Evolutionary conservation across 2,329 filamentous ascomycete species (phyloP), one percentile per base, ranked within the genome.

Genomic region (Lachnellula cervina): DNA sequence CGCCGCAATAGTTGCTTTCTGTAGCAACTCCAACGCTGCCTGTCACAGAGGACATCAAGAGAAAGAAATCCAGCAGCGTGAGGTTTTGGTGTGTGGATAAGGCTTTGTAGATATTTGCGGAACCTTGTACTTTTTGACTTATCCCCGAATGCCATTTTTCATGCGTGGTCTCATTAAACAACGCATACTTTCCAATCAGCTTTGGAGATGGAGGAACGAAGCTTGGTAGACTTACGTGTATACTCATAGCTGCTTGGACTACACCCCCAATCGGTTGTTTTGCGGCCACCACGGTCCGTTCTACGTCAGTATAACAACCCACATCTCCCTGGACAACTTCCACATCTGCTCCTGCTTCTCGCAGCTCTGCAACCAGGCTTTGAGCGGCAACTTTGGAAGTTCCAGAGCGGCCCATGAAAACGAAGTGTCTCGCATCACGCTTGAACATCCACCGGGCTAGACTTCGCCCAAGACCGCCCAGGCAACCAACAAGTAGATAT

Each of bases 401-500:
- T 8, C 51, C 64, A 21, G 59, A 67, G 23, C 67, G 64, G 14
- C 70, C 73, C 1, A 72, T 62, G 28, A 72, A 68, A n/a, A 75
- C 64, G 16, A 76, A 60, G 51, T 71, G 57, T 25, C 63, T 64
- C 6, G 74, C 74, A 0, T 74, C 74, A 43, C 66, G 63, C 0
- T 64, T 61, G 1, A 64, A 67, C 67, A 76, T 68, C 69, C 70
- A 73, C 11, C 43, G 53, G 5, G 70, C 66, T 19, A 75, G 68
- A 37, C 62, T 64, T 46, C 67, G 63, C 19, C 74, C 74, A 1
- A 76, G 59, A 34, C 73, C 74, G 38, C 74, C 73, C 2, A 74
- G 65, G 9, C 74, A 51, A 3, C 59, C 59, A 21, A 56, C 52
- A 9, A 62, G 25, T 17, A 62, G 42, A 35, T 62, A 62, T 17